Evolutionary conservation across 805 yeast species (phyloP), one percentile per base, ranked within the genome.

Genomic region (Metschnikowia anglica): DNA sequence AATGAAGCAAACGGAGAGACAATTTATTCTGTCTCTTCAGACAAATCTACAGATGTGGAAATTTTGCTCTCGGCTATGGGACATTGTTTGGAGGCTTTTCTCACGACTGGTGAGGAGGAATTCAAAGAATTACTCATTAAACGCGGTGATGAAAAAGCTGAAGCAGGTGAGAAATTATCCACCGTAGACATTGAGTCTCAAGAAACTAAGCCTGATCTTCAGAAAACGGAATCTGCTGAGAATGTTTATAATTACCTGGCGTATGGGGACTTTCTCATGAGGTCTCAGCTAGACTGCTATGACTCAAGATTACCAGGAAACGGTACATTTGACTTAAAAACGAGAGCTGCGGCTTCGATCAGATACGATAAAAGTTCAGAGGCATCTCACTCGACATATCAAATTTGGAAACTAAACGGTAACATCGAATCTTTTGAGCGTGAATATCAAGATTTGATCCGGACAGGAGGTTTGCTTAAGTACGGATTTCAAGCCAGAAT

Each of bases 401-500:
- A 81, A 52, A 77, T 90, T 16, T 63, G 74, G 55, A 76, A 77
- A 51, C 63, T 76, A 4, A 61, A 65, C 37, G 98, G 97, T 0
- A 60, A 62, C 28, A 80, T 64, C 57, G 96, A 88, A 60, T 85
- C 95, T n/a, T 86, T 80, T 60, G 88, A 85, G 53, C 70, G 90
- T 15, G 99, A 91, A 57, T 73, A 76, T 59, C 73, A 68, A 47
- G 98, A 91, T 56, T 73, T 91, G 54, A 77, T 83, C 13, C 68
- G 86, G 44, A 77, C 91, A 2, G 73, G 72, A 2, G 83, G 93
- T 0, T 65, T 91, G 64, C 68, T 91, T 53, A 91, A 91, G 64
- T 91, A 91, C 58, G 77, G 86, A 2, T 71, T 91, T 51, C 98
- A 93, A 62, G 98, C 97, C 0, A 73, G 97, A 48, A 85, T 91